Percentiles rank a stretch among this genome's conserved stretches.
These are phyloP conservation scores for Datisca glomerata DNA, from an alignment of 306 rosid species.

Conservation along the genomic window DNA sequence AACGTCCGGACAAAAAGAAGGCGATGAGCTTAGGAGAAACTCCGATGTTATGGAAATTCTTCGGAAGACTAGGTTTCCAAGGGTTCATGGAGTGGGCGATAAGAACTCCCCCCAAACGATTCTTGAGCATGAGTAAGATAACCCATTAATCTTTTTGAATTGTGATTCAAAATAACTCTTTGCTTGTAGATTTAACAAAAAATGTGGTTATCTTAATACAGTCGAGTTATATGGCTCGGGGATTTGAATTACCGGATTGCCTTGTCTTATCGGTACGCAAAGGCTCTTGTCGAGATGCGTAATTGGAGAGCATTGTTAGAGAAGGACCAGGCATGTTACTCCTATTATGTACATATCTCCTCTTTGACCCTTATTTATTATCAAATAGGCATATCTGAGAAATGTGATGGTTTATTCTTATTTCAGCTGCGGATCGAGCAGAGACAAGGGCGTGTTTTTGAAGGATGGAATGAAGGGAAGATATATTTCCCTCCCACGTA, in stretches of 20 bases:
- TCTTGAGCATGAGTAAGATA: slow-evolving; percentile 77
- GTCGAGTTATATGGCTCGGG: slow-evolving; percentile 97
- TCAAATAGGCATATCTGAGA: slow-evolving; percentile 13
- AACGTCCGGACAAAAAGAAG: slow-evolving; percentile 98
- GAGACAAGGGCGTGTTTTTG: slow-evolving; percentile 66
- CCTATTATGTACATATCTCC: background rate
- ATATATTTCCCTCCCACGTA: slow-evolving; percentile 98
- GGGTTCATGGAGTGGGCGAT: slow-evolving; percentile 58
- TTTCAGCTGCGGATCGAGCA: slow-evolving; percentile 81
- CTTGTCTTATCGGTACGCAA: slow-evolving; percentile 89
- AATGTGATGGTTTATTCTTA: too few relatives aligned
- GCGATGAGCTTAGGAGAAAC: slow-evolving; percentile 91
- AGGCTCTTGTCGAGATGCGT: slow-evolving; percentile 97
- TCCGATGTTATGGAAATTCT: slow-evolving; percentile 98
- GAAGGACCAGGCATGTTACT: slow-evolving; percentile 80
- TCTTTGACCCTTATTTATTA: background rate
- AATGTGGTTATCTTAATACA: slow-evolving; percentile 15
- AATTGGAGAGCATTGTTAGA: slow-evolving; percentile 83
- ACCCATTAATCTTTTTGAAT: background rate
- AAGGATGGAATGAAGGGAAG: slow-evolving; percentile 89
- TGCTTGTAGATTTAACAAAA: slow-evolving; percentile 10
- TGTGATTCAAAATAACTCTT: background rate
- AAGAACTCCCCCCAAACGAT: slow-evolving; percentile 74
- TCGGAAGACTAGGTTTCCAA: slow-evolving; percentile 89
- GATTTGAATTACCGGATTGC: slow-evolving; percentile 96